Base-by-base conservation (phyloP, 2,329 filamentous ascomycete genomes). In the Pestalotiopsis sp. region DNA sequence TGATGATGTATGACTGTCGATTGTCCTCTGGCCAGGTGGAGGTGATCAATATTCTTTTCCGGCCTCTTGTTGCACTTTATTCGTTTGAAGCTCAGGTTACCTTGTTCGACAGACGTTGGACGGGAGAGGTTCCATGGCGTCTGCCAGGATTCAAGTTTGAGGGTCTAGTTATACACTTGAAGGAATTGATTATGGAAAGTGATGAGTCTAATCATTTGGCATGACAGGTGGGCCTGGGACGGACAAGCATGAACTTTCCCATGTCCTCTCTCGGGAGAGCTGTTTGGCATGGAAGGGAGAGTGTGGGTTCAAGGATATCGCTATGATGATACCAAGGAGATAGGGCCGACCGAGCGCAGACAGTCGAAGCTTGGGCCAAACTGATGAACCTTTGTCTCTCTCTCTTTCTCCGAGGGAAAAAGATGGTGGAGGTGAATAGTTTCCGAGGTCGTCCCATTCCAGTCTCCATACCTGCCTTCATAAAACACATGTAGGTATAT, bases 281-380 rank as follows among this genome's bases (percentile, higher is more conserved):
- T 31, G 20, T 25, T 57, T 36, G 49, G 52, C 45, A 62, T 36
- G 59, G 31, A n/a, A 49, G 31, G 57, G 65, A 38, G 61, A 61
- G 39, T 39, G 65, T 67, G 57, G 65, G 56, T 49, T 41, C 31
- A 20, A 67, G 52, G 38, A 56, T 66, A 66, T 57, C 38, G 31
- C 31, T 36, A 36, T 36, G 31, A 36, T 36, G 61, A 25, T 20
- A 59, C 23, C 13, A 14, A 59, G 23, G 20, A 31, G 20, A 38
- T 14, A 27, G 20, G 20, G 58, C 14, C 20, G 14, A 27, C 23
- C 9, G 17, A 52, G 31, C 45, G 17, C 20, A 52, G 45, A n/a
- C 45, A 52, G 31, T 36, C 31, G 6, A 36, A 36, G 45, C 14
- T 52, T n/a, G 45, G 45, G 45, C 45, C 45, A 20, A 52, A 17